Evolutionary conservation across 352 stramenopile genomes (phyloP).

Genomic region (Phytophthora pluvialis): DNA sequence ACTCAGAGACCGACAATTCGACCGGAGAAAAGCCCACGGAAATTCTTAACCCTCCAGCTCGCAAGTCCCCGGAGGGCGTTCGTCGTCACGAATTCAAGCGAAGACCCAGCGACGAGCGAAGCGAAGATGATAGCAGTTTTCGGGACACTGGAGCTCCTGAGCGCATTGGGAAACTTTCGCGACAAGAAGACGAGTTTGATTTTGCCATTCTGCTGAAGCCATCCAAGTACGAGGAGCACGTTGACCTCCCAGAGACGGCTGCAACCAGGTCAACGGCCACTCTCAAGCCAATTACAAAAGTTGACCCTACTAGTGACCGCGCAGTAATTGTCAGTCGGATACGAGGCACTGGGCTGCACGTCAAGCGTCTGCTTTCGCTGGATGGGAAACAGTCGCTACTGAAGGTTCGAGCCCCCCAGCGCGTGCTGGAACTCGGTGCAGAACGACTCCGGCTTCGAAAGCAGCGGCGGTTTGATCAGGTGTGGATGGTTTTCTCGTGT

Average conservation of each 20-base stretch:
- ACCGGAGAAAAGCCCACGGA: not conserved
- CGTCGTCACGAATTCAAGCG: slow-evolving; percentile 9
- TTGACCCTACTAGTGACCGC: slow-evolving; percentile 30
- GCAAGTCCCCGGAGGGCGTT: slow-evolving; percentile 5
- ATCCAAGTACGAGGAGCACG: slow-evolving; percentile 69
- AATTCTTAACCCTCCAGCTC: not conserved
- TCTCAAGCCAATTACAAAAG: slow-evolving; percentile 22
- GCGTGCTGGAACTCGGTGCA: slow-evolving; percentile 69
- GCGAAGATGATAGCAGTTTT: slow-evolving; percentile 16
- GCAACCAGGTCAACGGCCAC: slow-evolving; percentile 10
- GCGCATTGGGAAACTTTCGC: slow-evolving; percentile 63
- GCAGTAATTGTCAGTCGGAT: slow-evolving; percentile 64
- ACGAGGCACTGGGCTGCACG: slow-evolving; percentile 59
- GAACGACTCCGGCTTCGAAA: slow-evolving; percentile 77
- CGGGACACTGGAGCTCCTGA: slow-evolving; percentile 29
- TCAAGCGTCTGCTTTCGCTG: slow-evolving; percentile 77
- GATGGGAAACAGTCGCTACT: slow-evolving; percentile 80
- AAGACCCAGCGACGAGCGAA: slow-evolving; percentile 25
- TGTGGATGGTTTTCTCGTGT: slow-evolving; percentile 83
- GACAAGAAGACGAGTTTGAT: slow-evolving; percentile 80
- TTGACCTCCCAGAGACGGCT: slow-evolving; percentile 39
- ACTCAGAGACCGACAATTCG: not conserved
- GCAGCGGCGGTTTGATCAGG: slow-evolving; percentile 63
- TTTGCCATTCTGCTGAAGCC: slow-evolving; percentile 87
- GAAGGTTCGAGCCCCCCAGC: slow-evolving; percentile 75